Percentiles rank a stretch among this genome's conserved stretches.
These are phyloP conservation scores for Musa balbisiana DNA, from an alignment of 202 grass and related monocot species.

Conservation along the genomic window DNA sequence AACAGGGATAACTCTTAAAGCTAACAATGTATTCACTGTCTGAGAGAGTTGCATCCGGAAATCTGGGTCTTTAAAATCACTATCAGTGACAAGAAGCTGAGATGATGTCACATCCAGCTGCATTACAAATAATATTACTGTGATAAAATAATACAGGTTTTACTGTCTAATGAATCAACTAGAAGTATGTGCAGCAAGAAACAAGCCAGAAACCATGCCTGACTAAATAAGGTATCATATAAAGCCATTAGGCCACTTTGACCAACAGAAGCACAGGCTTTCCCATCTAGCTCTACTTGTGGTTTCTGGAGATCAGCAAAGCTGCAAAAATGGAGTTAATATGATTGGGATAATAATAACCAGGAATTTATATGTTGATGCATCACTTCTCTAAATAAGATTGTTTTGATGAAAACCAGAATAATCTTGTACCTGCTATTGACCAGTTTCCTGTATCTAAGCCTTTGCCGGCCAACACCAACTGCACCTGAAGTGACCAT, in stretches of 20 bases:
- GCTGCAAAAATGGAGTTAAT: conserved; percentile 31
- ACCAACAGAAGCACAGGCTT: conserved; percentile 86
- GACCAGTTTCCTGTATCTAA: conserved; percentile 74
- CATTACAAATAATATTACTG: conserved; percentile 3
- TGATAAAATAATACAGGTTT: not conserved
- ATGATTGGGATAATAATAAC: not conserved
- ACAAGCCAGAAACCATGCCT: conserved; percentile 44
- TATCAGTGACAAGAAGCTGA: conserved; percentile 92
- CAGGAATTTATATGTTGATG: too few relatives aligned
- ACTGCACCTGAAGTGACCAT: conserved; percentile 93
- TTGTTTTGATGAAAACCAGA: conserved; percentile 1
- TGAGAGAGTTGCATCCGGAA: conserved; percentile 60
- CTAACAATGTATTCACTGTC: conserved; percentile 70
- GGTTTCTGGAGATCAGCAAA: conserved; percentile 95
- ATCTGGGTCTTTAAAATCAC: conserved; percentile 79
- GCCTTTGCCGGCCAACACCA: conserved; percentile 71
- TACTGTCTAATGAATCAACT: not conserved
- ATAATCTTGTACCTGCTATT: conserved; percentile 61
- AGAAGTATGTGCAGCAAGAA: not conserved
- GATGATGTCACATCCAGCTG: conserved; percentile 97
- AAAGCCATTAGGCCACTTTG: conserved; percentile 96
- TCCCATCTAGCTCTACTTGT: conserved; percentile 79
- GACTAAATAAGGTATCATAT: conserved; percentile 81
- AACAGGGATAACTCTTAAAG: conserved; percentile 75
- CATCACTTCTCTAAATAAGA: not conserved